These are phyloP conservation scores for Petunia axillaris DNA, from an alignment of 257 asterid species.

Conservation along the genomic window DNA sequence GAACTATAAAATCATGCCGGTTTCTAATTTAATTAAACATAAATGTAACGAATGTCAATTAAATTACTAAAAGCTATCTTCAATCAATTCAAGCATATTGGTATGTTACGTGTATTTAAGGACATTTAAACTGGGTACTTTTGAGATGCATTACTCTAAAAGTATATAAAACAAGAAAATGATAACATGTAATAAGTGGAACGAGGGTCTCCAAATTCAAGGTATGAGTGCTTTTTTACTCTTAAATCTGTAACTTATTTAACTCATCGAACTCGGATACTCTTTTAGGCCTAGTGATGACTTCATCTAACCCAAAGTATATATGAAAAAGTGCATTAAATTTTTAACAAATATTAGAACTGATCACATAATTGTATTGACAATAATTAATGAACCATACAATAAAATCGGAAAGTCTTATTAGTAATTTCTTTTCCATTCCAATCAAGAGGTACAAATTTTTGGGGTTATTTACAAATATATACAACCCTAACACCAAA, in stretches of 20 bases:
- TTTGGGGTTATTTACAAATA: too few species aligned
- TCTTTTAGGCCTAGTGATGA: too few species aligned
- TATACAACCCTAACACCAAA: too few species aligned
- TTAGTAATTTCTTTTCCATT: too few species aligned
- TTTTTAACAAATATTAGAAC: too few species aligned
- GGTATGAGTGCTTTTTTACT: not conserved
- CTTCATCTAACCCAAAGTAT: too few species aligned
- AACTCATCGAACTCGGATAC: too few species aligned
- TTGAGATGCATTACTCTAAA: not conserved
- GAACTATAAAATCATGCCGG: not conserved
- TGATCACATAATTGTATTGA: too few species aligned
- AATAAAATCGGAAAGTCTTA: too few species aligned
- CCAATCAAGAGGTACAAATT: too few species aligned
- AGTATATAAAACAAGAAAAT: not conserved
- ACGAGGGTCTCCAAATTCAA: not conserved
- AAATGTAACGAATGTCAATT: slow-evolving; percentile 11
- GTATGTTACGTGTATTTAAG: not conserved
- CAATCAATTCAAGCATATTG: not conserved
- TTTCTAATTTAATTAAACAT: slow-evolving; percentile 9
- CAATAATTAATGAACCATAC: too few species aligned
- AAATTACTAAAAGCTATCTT: not conserved
- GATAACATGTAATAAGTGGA: slow-evolving; percentile 1
- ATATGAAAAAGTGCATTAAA: too few species aligned
- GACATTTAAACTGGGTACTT: not conserved
- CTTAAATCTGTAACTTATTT: not conserved